Base-by-base conservation (phyloP, 2,329 filamentous ascomycete genomes). In the Macrophomina tecta region DNA sequence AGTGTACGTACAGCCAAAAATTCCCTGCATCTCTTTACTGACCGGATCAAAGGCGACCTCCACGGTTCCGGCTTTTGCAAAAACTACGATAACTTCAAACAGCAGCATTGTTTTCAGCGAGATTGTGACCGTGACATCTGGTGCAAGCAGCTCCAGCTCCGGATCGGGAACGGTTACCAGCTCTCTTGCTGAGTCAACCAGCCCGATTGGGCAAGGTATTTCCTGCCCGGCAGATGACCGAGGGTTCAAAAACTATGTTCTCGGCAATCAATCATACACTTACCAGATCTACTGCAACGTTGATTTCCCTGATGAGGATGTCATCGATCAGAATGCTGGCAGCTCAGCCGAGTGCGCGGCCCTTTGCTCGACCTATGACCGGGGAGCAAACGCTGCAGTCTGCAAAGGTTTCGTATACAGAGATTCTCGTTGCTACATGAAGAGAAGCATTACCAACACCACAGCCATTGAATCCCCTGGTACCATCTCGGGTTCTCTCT, bases 61-160 rank as follows among this genome's bases (percentile, higher is more conserved):
- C 7, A 68, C 65, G 11, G 14, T 69, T 5, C 34, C 65, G 12
- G 68, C 49, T 6, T 69, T 62, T 46, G 63, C 58, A 6, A 63
- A 42, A 32, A 61, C 55, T 5, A 66, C 58, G 11, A n/a, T 53
- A 30, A 69, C 66, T 18, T 66, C 69, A 3, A 69, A 68, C 2
- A 68, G 69, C 55, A 73, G 72, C 32, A 69, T 69, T 8, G 42
- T 74, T 4, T 69, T 70, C 9, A 62, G 40, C 2, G 32, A 68
- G 4, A 69, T 70, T 30, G 71, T 70, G 32, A 45, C 68, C 3
- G 69, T 72, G 2, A 69, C 73, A 1, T 69, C 58, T 38, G 58
- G 58, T n/a, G 5, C 51, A 34, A 53, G 30, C 8, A 23, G 30
- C 16, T 55, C 52, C 5, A 55, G 52, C 52, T 32, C 30, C 6